Base-by-base conservation (phyloP, 169 alveolate species). In the Plasmodium gaboni region DNA sequence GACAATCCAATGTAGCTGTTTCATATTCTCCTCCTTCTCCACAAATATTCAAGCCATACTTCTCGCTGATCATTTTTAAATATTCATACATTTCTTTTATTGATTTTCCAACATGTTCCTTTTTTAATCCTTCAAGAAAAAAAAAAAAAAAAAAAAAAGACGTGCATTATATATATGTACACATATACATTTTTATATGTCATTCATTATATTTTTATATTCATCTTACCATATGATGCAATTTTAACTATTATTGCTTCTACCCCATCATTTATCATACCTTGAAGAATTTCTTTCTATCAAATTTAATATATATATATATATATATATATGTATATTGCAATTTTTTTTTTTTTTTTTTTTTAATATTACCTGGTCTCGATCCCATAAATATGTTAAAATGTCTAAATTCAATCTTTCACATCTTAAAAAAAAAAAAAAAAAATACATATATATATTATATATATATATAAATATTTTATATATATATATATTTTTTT, bases 1-100 rank as follows among this genome's bases (percentile, higher is more conserved):
- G 98, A 71, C 99, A 97, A 95, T 98, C 98, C 55, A 97, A 80
- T 7, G 98, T 97, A n/a, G 97, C 78, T n/a, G 99, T 96, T 93
- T 99, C 99, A 93, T 97, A 99, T 88, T 99, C 99, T 9, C 99
- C 99, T 0, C 99, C 99, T 94, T 99, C 99, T 15, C 99, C 99
- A 90, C 99, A 98, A 28, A 97, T 97, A 93, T 98, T 98, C 80
- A 99, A 96, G 51, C 98, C 99, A 88, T 88, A 97, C 88, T 97
- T 89, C 48, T 94, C 92, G 78, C 95, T 92, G 95, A 94, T 87
- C 24, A 42, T 65, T 89, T 71, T 91, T 48, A 92, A 87, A 51
- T 94, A 88, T 44, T 83, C 78, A 59, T 88, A 88, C 67, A 94
- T 88, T 22, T 93, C 95, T 19, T 74, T 42, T 72, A 98, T 92